Percentiles rank a stretch among this genome's conserved stretches.
Conservation (phyloP, 2,329 filamentous ascomycete genomes). For the Talaromyces pinophilus region DNA sequence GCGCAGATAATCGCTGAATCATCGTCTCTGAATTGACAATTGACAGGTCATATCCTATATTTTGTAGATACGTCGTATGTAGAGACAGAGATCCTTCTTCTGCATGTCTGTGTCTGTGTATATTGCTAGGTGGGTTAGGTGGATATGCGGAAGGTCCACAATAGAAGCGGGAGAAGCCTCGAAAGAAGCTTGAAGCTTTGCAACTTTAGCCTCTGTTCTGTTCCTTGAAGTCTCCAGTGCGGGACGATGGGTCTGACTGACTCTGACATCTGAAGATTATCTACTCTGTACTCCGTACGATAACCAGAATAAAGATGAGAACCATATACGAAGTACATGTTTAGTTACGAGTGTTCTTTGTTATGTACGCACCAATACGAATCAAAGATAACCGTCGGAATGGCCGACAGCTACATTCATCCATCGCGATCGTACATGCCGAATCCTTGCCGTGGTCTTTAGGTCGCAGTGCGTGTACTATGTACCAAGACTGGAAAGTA, state of each 20-base stretch:
- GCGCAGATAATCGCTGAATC: background rate
- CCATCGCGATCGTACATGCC: background rate
- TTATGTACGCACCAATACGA: background rate
- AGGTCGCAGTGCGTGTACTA: background rate
- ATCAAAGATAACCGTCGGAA: background rate
- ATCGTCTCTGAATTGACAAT: background rate
- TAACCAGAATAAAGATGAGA: background rate
- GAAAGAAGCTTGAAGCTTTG: constrained; percentile 19
- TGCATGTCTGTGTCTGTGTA: no score
- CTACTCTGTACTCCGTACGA: background rate
- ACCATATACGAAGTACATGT: no score
- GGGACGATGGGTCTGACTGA: constrained; percentile 21
- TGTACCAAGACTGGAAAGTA: background rate
- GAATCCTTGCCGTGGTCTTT: background rate
- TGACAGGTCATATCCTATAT: background rate
- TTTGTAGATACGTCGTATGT: background rate
- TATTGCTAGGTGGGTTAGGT: background rate
- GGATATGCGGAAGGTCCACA: constrained; percentile 22
- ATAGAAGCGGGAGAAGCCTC: constrained; percentile 26
- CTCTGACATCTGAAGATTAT: constrained; percentile 1
- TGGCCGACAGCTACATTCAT: background rate
- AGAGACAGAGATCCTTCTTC: background rate
- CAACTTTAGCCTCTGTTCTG: constrained; percentile 1
- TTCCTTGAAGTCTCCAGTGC: constrained; percentile 15
- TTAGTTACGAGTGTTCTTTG: background rate